Evolutionary conservation across 2,329 filamentous ascomycete species (phyloP), one percentile per base, ranked within the genome.

Genomic region (Macrophomina tecta): DNA sequence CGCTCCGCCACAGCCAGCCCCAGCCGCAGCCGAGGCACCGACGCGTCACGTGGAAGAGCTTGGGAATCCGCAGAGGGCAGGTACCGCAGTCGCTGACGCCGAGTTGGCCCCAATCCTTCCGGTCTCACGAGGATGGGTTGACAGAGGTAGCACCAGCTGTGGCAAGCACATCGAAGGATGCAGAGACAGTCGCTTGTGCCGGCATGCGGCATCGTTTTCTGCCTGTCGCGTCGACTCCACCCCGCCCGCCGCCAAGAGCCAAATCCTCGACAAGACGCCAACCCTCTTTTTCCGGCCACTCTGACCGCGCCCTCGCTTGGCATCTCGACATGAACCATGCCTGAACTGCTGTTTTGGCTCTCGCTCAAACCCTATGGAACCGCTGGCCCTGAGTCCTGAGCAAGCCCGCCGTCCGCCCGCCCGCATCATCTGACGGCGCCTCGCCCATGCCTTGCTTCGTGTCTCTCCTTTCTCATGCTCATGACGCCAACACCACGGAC

Each of bases 181-280:
- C 52, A 38, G 52, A 36, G 52, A 48, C 3, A 56, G 18, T 28
- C 36, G 36, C 42, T 45, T 45, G 18, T n/a, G 42, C 42, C 11
- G 42, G 42, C 42, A 14, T 45, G 42, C 42, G 42, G 42, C 42
- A 14, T 45, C 5, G 49, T 34, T 53, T 36, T 53, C 48, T 51
- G 48, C 18, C 48, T 51, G 48, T 30, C 23, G 7, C 2, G 11
- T 34, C 14, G 28, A 12, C 11, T 48, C 56, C 42, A 58, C 56
- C 56, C 56, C 56, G 56, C 42, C 42, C 28, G 23, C 28, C 9
- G 56, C 56, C 56, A 61, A 61, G 56, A 46, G 38, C 53, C 53
- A 42, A 45, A 40, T 23, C 32, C 53, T 14, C 48, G 48, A 51
- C 48, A 51, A 51, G 48, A 51, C 48, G 48, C 48, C 48, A 51